A percentile compares a stretch with the other conserved stretches of the same genome.
Evolutionary conservation across 1,139 yeast species (phyloP).

Genomic region (Keqinozyma sinolaborantium): DNA sequence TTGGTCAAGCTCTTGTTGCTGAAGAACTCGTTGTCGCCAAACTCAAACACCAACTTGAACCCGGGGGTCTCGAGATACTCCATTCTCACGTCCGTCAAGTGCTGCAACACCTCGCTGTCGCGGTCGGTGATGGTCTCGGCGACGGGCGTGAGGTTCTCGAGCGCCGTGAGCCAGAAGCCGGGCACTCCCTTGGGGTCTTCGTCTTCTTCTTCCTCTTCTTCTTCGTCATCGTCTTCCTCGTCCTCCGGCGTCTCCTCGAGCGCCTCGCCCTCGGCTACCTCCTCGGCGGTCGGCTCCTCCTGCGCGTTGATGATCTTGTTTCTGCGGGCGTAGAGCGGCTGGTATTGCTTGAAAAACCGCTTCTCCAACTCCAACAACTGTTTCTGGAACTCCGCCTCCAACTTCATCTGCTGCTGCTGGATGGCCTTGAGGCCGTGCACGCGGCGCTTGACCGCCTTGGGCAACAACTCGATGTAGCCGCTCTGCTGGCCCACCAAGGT

Average conservation of each 20-base stretch:
- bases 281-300: conserved; percentile 74
- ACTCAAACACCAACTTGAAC: conserved; percentile 80
- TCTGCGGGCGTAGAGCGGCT: conserved; percentile 76
- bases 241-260: conserved; percentile 54
- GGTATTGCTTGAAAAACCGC: conserved; percentile 68
- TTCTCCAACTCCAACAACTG: conserved; percentile 86
- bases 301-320: conserved; percentile 68
- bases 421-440: conserved; percentile 82
- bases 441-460: conserved; percentile 72
- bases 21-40: conserved; percentile 73
- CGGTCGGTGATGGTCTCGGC: conserved; percentile 87
- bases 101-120: conserved; percentile 79
- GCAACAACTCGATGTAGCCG: conserved; percentile 79
- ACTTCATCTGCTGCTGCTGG: conserved; percentile 74
- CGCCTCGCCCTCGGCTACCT: conserved; percentile 72
- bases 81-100: conserved; percentile 69
- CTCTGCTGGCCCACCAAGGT: conserved; percentile 80
- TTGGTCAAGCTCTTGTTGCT: conserved; percentile 69
- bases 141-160: conserved; percentile 80
- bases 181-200: conserved; percentile 72
- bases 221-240: conserved; percentile 39
- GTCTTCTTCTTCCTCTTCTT: conserved; percentile 37
- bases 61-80: conserved; percentile 89
- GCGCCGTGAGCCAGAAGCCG: conserved; percentile 93
- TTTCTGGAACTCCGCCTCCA: conserved; percentile 89